Percentiles rank a stretch among this genome's conserved stretches.
phyloP scores from a whole-genome alignment of 1,284 basidiomycete genomes.

The Heterobasidion parviporum region DNA sequence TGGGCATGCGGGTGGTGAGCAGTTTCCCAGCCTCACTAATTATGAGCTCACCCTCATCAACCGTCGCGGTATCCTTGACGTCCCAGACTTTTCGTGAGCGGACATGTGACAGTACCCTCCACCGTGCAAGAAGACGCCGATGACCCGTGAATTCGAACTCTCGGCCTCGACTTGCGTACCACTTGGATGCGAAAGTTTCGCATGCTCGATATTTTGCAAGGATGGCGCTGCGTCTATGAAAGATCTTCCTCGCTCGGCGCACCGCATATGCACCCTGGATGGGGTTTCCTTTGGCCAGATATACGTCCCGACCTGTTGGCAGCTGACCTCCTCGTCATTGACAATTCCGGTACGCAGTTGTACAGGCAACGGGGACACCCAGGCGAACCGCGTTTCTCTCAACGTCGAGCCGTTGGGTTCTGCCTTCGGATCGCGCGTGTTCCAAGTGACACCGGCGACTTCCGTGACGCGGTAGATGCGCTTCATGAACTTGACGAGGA shows the following conservation, averaged over 20 bases:
- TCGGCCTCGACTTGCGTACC: constrained; percentile 12
- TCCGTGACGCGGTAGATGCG: constrained; percentile 44
- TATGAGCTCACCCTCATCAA: constrained; percentile 24
- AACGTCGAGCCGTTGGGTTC: constrained; percentile 22
- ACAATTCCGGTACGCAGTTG: constrained; percentile 33
- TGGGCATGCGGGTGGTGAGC: neutral
- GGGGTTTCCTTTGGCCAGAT: constrained; percentile 33
- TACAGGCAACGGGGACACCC: constrained; percentile 34
- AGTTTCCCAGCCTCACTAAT: too few species aligned
- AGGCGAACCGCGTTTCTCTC: constrained; percentile 39
- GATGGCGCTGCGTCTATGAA: neutral
- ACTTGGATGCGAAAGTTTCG: too few species aligned
- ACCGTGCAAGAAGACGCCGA: constrained; percentile 44
- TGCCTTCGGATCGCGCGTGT: constrained; percentile 33
- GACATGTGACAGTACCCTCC: constrained; percentile 51
- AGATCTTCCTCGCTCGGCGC: neutral
- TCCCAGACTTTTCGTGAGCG: constrained; percentile 37
- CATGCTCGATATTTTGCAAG: too few species aligned
- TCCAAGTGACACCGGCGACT: constrained; percentile 44
- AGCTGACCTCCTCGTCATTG: constrained; percentile 27
- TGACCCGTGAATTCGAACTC: constrained; percentile 19
- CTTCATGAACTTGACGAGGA: constrained; percentile 41
- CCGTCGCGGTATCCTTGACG: constrained; percentile 38
- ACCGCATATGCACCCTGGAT: neutral
- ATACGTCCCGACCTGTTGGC: constrained; percentile 36